Conservation (phyloP, 73 alveolate species). For the Paramecium biaurelia region DNA sequence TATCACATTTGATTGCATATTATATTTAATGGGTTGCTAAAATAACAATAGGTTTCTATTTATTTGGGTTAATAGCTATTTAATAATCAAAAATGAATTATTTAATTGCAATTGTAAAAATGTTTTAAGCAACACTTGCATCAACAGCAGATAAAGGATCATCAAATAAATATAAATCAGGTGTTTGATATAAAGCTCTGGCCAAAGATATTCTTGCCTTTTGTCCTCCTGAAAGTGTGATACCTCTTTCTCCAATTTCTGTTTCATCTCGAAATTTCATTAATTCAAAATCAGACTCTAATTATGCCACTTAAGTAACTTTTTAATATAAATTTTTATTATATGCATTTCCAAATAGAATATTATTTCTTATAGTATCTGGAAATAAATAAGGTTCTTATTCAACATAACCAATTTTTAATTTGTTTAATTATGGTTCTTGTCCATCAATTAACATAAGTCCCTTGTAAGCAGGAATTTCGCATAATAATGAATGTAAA, state of each 20-base stretch:
- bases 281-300: slow-evolving; percentile 67
- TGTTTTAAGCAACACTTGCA: slow-evolving; percentile 65
- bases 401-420: slow-evolving; percentile 38
- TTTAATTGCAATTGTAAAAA: slow-evolving; percentile 51
- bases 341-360: slow-evolving; percentile 70
- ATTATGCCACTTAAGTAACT: slow-evolving; percentile 68
- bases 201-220: slow-evolving; percentile 84
- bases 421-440: neutral
- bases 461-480: slow-evolving; percentile 50
- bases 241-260: slow-evolving; percentile 86
- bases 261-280: slow-evolving; percentile 75
- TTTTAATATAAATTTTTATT: slow-evolving; percentile 68
- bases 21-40: slow-evolving; percentile 70
- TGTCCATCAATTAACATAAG: neutral
- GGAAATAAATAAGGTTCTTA: slow-evolving; percentile 46
- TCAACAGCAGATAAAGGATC: slow-evolving; percentile 84
- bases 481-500: slow-evolving; percentile 69
- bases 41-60: slow-evolving; percentile 49
- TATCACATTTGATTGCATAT: slow-evolving; percentile 48
- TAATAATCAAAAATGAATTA: slow-evolving; percentile 15
- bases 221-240: slow-evolving; percentile 83
- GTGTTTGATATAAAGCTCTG: slow-evolving; percentile 79
- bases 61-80: slow-evolving; percentile 45
- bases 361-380: slow-evolving; percentile 66
- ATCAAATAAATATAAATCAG: slow-evolving; percentile 74